Percentiles rank a stretch among this genome's conserved stretches.
Conservation (phyloP, 192 early-diverging fungal species). For the Coemansia sp. region DNA sequence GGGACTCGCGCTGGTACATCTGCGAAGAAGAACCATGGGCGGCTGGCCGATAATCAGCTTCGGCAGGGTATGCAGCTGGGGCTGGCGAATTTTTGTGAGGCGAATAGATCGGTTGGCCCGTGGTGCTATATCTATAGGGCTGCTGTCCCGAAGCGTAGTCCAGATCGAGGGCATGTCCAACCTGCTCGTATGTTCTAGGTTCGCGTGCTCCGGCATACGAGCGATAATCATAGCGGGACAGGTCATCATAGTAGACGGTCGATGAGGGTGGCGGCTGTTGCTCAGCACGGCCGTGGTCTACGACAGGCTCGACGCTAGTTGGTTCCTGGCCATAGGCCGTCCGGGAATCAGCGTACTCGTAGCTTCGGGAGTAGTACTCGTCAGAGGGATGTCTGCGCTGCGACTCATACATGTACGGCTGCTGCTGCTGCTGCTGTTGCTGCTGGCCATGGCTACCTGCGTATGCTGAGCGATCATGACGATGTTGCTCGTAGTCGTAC, state of each 20-base stretch:
- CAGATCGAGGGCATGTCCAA: constrained; percentile 3
- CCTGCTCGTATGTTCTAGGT: neutral
- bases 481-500: constrained; percentile 31
- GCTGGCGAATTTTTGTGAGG: constrained; percentile 12
- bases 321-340: constrained; percentile 14
- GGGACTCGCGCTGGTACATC: constrained; percentile 27
- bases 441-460: constrained; percentile 9
- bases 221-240: constrained; percentile 24
- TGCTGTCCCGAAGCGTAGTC: constrained; percentile 3
- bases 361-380: constrained; percentile 39
- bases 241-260: constrained; percentile 26
- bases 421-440: constrained; percentile 8
- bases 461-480: constrained; percentile 26
- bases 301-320: constrained; percentile 1
- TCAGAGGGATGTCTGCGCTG: constrained; percentile 17
- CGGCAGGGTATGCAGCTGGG: constrained; percentile 14
- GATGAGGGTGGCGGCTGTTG: constrained; percentile 8
- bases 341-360: constrained; percentile 9
- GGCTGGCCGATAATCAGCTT: constrained; percentile 31
- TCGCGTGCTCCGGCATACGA: constrained; percentile 7
- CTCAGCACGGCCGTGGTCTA: constrained; percentile 8
- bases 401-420: constrained; percentile 20
- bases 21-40: constrained; percentile 22
- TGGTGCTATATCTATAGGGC: constrained; percentile 19
- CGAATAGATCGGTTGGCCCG: constrained; percentile 8